Evolutionary conservation across 2,329 filamentous ascomycete species (phyloP).

Genomic region (Fusarium sp.): DNA sequence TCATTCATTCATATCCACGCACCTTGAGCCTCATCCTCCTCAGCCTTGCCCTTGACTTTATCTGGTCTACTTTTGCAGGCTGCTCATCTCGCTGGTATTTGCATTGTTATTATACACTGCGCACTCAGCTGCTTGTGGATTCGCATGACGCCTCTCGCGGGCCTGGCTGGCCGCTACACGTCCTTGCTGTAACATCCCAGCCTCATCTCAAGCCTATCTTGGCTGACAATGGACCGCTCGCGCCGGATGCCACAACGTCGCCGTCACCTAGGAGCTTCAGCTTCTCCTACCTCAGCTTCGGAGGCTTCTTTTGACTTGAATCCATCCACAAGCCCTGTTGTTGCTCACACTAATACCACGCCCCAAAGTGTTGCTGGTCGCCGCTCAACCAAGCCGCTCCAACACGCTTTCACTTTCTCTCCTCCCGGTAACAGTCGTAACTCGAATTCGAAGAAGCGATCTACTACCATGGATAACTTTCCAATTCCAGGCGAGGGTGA

Average conservation of each 20-base stretch:
- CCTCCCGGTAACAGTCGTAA: slow-evolving; percentile 52
- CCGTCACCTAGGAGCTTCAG: slow-evolving; percentile 52
- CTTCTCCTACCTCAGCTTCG: slow-evolving; percentile 54
- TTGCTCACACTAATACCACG: slow-evolving; percentile 53
- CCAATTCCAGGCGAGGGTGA: slow-evolving; percentile 61
- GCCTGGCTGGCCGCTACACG: slow-evolving; percentile 51
- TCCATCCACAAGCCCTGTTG: slow-evolving; percentile 52
- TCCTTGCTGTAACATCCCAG: slow-evolving; percentile 50
- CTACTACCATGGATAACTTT: slow-evolving; percentile 60
- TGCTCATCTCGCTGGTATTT: slow-evolving; percentile 28
- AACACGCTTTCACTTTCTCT: slow-evolving; percentile 57
- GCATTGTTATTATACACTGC: slow-evolving; percentile 28
- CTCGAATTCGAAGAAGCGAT: slow-evolving; percentile 59
- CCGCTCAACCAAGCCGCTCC: slow-evolving; percentile 55
- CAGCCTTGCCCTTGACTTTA: slow-evolving; percentile 17
- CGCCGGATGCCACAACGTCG: slow-evolving; percentile 55
- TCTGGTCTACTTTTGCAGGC: slow-evolving; percentile 22
- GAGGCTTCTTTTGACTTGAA: slow-evolving; percentile 53
- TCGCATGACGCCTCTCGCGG: slow-evolving; percentile 49
- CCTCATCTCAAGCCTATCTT: slow-evolving; percentile 45
- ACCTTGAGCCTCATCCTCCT: slow-evolving; percentile 42
- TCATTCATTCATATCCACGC: slow-evolving; percentile 44
- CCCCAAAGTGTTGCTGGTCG: slow-evolving; percentile 52
- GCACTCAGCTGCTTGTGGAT: slow-evolving; percentile 38
- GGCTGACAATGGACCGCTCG: slow-evolving; percentile 57